Evolutionary conservation across 768 basidiomycete genomes (phyloP).

Genomic region (Boletus rubropictus): DNA sequence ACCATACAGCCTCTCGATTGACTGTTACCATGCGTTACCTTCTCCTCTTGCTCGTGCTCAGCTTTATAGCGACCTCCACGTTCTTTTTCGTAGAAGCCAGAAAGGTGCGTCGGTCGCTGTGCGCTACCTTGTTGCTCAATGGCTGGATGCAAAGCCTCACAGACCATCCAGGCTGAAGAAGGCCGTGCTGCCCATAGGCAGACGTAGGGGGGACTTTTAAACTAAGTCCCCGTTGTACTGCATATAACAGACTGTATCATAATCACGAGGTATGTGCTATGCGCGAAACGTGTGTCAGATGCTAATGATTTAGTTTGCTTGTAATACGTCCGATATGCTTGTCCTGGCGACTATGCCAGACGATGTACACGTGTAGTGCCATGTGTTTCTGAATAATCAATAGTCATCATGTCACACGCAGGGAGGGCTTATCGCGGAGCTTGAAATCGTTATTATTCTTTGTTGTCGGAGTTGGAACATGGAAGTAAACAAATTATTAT

Average conservation of each 20-base stretch:
- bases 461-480: constrained; percentile 16
- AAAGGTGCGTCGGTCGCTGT: constrained; percentile 17
- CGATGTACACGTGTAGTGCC: constrained; percentile 17
- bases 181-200: not conserved
- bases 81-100: constrained; percentile 29
- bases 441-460: constrained; percentile 10
- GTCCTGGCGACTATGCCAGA: constrained; percentile 1
- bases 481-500: constrained; percentile 19
- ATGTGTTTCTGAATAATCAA: not conserved
- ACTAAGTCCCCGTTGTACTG: constrained; percentile 21
- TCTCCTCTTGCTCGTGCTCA: constrained; percentile 26
- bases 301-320: constrained; percentile 8
- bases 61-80: constrained; percentile 25
- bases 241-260: constrained; percentile 18
- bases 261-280: constrained; percentile 11
- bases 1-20: not conserved
- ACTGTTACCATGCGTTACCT: constrained; percentile 22
- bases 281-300: not conserved
- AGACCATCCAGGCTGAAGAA: constrained; percentile 12
- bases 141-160: constrained; percentile 13
- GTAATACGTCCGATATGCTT: constrained; percentile 8
- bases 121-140: constrained; percentile 3
- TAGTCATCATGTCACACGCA: too few species aligned
- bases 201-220: constrained; percentile 24
- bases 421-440: constrained; percentile 6